Evolutionary conservation across 345 rosid species (phyloP), one percentile per base, ranked within the genome.

Genomic region (Ceriops tagal): DNA sequence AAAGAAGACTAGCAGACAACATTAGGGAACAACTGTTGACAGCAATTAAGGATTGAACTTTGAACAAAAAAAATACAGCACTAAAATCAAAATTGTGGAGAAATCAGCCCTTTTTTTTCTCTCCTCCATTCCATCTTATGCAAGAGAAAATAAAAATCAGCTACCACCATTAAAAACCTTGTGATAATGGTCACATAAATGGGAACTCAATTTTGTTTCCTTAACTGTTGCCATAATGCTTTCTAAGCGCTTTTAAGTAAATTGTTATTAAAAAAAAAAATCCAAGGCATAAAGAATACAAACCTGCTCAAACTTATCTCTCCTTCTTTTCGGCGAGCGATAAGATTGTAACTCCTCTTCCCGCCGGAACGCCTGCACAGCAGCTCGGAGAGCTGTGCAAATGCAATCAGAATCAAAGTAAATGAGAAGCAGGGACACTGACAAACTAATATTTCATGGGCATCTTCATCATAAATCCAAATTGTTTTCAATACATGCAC

Each of bases 241-340:
- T 7, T 49, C 18, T 27, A 66, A 27, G 61, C 57, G 53, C 19
- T 26, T 26, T 53, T 57, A 8, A 6, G 7, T 30, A 57, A 51
- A n/a, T 47, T 27, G 64, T 43, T 13, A 43, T 13, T 53, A 53
- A 58, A 61, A 71, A 71, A 16, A 78, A 58, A 31, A 31, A 31
- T n/a, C 26, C 22, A 52, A 53, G 34, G 64, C 13, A 8, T 55
- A 39, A 28, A 61, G 28, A 27, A 10, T 46, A 69, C 70, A 81
- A 71, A 91, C 98, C 88, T 86, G 97, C 58, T 93, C 96, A 83
- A 77, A 84, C 75, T 86, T 89, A 67, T 93, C 96, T 82, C 92
- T 88, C 79, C 83, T 89, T 72, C 96, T 85, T 79, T 93, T 91
- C 32, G 88, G 80, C 53, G 87, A 80, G 66, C 87, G 86, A 71